phyloP scores from a whole-genome alignment of 1,284 basidiomycete species.

The Ustilago curta region DNA sequence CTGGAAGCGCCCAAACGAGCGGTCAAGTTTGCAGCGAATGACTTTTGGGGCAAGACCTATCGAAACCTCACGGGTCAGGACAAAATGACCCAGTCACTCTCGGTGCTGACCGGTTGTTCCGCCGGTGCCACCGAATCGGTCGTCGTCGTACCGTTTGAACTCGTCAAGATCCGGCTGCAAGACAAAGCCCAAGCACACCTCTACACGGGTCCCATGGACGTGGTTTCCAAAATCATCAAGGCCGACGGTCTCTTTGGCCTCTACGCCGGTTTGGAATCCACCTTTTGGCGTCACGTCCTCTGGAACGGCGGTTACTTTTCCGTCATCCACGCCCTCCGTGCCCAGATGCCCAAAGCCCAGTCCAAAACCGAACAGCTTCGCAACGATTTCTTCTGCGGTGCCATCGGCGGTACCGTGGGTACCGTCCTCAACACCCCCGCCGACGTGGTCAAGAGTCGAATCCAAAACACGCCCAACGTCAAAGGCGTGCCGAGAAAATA shows the following conservation, averaged over 20 bases:
- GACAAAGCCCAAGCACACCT: slow-evolving; percentile 83
- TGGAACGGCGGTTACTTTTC: slow-evolving; percentile 76
- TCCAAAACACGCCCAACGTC: slow-evolving; percentile 77
- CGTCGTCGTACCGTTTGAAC: slow-evolving; percentile 96
- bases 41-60: slow-evolving; percentile 81
- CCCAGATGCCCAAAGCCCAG: slow-evolving; percentile 81
- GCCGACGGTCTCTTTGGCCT: slow-evolving; percentile 88
- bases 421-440: slow-evolving; percentile 82
- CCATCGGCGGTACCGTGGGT: slow-evolving; percentile 90
- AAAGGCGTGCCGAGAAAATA: slow-evolving; percentile 76
- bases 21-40: slow-evolving; percentile 90
- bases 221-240: slow-evolving; percentile 88
- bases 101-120: slow-evolving; percentile 88
- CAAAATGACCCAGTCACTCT: slow-evolving; percentile 88
- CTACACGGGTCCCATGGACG: slow-evolving; percentile 93
- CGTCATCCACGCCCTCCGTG: slow-evolving; percentile 85
- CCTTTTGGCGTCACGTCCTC: slow-evolving; percentile 60
- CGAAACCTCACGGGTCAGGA: slow-evolving; percentile 75
- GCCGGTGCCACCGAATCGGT: slow-evolving; percentile 95
- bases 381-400: slow-evolving; percentile 93
- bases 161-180: slow-evolving; percentile 92
- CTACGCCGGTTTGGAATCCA: slow-evolving; percentile 72
- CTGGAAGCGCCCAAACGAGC: slow-evolving; percentile 98
- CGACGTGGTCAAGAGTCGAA: slow-evolving; percentile 94
- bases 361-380: slow-evolving; percentile 77